phyloP scores from a whole-genome alignment of 306 rosid species.

The Pyrus betulifolia region DNA sequence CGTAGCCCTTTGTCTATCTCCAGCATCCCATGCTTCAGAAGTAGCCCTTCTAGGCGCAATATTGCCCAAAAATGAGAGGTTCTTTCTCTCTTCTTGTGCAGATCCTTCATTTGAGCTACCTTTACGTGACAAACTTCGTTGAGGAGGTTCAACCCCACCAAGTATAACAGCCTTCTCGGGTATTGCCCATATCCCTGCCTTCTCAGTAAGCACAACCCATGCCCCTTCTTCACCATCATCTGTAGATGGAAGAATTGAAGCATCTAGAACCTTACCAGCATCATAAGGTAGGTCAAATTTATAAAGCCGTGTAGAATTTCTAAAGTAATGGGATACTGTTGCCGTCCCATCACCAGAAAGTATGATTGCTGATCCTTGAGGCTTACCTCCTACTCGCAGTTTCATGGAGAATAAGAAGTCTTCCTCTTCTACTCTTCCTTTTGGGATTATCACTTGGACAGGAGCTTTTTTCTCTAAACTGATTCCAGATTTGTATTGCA shows the following conservation, averaged over 20 bases:
- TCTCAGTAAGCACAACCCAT: slow-evolving; percentile 92
- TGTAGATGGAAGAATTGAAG: slow-evolving; percentile 77
- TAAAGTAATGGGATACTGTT: slow-evolving; percentile 77
- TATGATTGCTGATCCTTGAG: slow-evolving; percentile 78
- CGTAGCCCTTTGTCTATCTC: slow-evolving; percentile 57
- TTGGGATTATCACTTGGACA: slow-evolving; percentile 85
- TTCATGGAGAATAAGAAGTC: slow-evolving; percentile 87
- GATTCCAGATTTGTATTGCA: slow-evolving; percentile 75
- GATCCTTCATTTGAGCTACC: slow-evolving; percentile 95
- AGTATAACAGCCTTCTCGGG: slow-evolving; percentile 89
- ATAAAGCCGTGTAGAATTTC: slow-evolving; percentile 64
- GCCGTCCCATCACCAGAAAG: slow-evolving; percentile 93
- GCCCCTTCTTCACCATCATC: slow-evolving; percentile 87
- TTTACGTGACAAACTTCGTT: slow-evolving; percentile 89
- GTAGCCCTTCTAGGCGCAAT: slow-evolving; percentile 64
- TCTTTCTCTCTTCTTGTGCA: slow-evolving; percentile 69
- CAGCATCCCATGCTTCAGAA: slow-evolving; percentile 78
- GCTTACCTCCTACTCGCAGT: slow-evolving; percentile 84
- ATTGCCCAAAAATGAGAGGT: slow-evolving; percentile 55
- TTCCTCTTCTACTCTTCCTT: slow-evolving; percentile 84
- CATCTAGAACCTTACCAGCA: slow-evolving; percentile 96
- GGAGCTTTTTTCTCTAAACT: slow-evolving; percentile 79
- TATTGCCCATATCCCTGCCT: slow-evolving; percentile 98
- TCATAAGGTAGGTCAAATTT: slow-evolving; percentile 95
- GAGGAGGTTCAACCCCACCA: slow-evolving; percentile 99